Percentiles rank a stretch among this genome's conserved stretches.
phyloP scores from a whole-genome alignment of 2,329 filamentous ascomycete genomes.

The Alternaria triticimaculans region DNA sequence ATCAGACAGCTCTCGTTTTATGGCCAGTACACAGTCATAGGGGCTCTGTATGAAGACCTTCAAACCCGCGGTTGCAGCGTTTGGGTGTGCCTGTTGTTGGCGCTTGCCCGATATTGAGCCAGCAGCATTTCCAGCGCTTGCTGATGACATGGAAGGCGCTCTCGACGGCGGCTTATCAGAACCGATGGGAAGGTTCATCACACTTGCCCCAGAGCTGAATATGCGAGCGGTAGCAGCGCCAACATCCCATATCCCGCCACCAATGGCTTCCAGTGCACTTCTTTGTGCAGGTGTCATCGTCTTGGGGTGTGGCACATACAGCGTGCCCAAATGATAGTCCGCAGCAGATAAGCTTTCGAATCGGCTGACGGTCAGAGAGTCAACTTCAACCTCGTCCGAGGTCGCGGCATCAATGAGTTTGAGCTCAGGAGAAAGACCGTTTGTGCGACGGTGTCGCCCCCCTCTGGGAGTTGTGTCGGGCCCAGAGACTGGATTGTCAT shows the following conservation, averaged over 20 bases:
- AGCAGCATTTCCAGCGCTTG: constrained; percentile 40
- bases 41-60: constrained; percentile 96
- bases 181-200: constrained; percentile 57
- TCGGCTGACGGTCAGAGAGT: constrained; percentile 83
- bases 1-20: constrained; percentile 84
- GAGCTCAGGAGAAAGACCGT: constrained; percentile 85
- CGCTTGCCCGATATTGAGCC: constrained; percentile 29
- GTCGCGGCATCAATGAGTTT: constrained; percentile 88
- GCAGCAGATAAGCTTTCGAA: constrained; percentile 85
- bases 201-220: constrained; percentile 85
- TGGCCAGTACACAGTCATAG: constrained; percentile 93
- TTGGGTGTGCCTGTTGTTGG: constrained; percentile 52
- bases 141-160: constrained; percentile 41
- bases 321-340: constrained; percentile 87
- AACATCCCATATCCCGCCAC: constrained; percentile 84
- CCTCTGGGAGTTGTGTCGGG: constrained; percentile 66
- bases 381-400: constrained; percentile 82
- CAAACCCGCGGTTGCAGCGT: constrained; percentile 63
- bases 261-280: constrained; percentile 78
- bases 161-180: constrained; percentile 43
- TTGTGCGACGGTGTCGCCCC: constrained; percentile 73
- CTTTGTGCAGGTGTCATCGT: constrained; percentile 67
- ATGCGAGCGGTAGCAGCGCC: constrained; percentile 86
- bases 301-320: constrained; percentile 76
- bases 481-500: constrained; percentile 65